Base-by-base conservation (phyloP, 805 yeast species). In the Candida insectalens region DNA sequence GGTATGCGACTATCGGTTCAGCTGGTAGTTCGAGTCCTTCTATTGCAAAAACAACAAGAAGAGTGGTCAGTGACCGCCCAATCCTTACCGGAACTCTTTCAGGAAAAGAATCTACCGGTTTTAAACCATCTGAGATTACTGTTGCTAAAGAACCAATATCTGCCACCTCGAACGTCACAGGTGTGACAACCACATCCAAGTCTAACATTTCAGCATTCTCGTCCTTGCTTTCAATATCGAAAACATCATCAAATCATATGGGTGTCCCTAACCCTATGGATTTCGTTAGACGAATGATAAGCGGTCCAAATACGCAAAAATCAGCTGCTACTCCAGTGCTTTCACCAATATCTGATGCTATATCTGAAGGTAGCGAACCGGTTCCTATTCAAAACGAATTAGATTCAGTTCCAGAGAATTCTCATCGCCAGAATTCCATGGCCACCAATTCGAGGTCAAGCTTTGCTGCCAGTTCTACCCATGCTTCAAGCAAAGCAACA, bases 191-290 rank as follows among this genome's bases (percentile, higher is more conserved):
- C 1, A 51, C 61, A 1, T 50, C 56, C 3, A 54, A 55, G 30
- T 50, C 63, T 1, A 57, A 56, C 32, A 53, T 60, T 22, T 59
- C 67, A 2, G 64, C 65, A 4, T 51, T 62, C 35, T 56, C 67
- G 1, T 51, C 67, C 2, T 43, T 63, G 27, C 41, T 63, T 15
- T 53, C 58, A 4, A 41, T 62, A 5, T 50, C 60, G 1, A 54
- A 57, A 29, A 51, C 45, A 6, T 44, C 46, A 2, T 41, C 37
- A 16, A 35, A 34, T 10, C 43, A 42, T 27, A 37, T 47, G 4
- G 34, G 42, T 8, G 17, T 41, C 7, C 46, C 51, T 2, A 44
- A 46, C 10, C 50, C 60, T 1, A 44, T 50, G 22, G 45, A 47
- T 32, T 55, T 54, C 39, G 57, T 57, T 9, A 55, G 41, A 31